Percentiles rank a stretch among this genome's conserved stretches.
phyloP scores from a whole-genome alignment of 768 basidiomycete species.

The Tulasnella sp. region DNA sequence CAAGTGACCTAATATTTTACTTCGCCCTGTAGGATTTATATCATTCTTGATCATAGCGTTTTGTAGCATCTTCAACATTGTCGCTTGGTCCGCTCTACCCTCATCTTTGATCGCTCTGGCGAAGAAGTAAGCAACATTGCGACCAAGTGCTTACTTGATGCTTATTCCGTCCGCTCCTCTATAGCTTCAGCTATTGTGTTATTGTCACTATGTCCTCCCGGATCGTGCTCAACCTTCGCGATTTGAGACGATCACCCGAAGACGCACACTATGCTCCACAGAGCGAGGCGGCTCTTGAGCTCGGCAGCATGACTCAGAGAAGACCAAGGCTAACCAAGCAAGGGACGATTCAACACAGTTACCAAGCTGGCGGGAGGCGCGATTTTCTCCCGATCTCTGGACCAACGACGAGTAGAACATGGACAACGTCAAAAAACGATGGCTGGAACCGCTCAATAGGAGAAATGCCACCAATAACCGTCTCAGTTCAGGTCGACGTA shows the following conservation, averaged over 20 bases:
- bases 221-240: conserved; percentile 5
- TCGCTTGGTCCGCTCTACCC: background rate
- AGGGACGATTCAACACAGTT: background rate
- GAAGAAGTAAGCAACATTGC: conserved; percentile 2
- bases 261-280: background rate
- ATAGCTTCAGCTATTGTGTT: conserved; percentile 3
- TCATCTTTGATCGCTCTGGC: background rate
- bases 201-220: background rate
- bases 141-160: background rate
- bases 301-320: background rate
- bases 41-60: background rate
- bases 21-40: background rate
- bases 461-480: background rate
- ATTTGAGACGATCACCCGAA: background rate
- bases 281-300: background rate
- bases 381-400: background rate
- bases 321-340: background rate
- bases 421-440: background rate
- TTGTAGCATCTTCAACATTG: conserved; percentile 4
- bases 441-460: background rate
- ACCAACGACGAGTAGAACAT: background rate
- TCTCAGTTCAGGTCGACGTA: background rate
- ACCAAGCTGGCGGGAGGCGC: background rate
- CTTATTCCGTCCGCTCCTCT: background rate
- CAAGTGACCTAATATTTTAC: background rate